Base-by-base conservation (phyloP, 2,329 filamentous ascomycete genomes). In the Emergomyces pasteurianus region DNA sequence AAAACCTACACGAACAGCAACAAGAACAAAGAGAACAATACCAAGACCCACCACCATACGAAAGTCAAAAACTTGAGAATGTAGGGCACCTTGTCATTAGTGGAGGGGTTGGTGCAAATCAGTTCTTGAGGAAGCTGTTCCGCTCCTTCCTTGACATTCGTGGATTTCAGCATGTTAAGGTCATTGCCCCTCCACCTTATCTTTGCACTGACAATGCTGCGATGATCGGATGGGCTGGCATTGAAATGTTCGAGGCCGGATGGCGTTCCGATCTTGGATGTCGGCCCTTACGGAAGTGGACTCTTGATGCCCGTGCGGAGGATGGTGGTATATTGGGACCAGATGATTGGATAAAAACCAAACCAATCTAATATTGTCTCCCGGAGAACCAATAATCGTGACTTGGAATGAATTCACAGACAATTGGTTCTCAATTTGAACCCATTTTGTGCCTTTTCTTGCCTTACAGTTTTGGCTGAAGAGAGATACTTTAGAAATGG, bases 141-240 rank as follows among this genome's bases (percentile, higher is more conserved):
- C 75, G 78, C 1, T 73, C 72, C n/a, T 82, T 79, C 58, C 76
- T 96, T 49, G 81, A 86, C 64, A 81, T 79, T n/a, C 82, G 87
- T 50, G 89, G 89, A 0, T 86, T 84, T 69, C 69, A 71, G 0
- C 67, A 83, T 64, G 72, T 95, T 34, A 67, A 79, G 12, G 73
- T 96, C 8, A 75, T 86, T 36, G 88, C 87, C 60, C 92, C 94
- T n/a, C 91, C 91, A 2, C 74, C 83, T 10, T 78, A 80, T 49
- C 79, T 92, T 59, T 97, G 94, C 71, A 96, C 90, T 0, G 94
- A 99, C 70, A 97, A 99, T 73, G 94, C 94, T 14, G 90, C 91
- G 55, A 99, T 99, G 94, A 92, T 97, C 71, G 92, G 88, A 1
- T 97, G 94, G 92, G 81, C 92, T 0, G 94, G 88, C 0, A 81